These are phyloP conservation scores for Omphalea diandra DNA, from an alignment of 441 rosid species.

Conservation along the genomic window DNA sequence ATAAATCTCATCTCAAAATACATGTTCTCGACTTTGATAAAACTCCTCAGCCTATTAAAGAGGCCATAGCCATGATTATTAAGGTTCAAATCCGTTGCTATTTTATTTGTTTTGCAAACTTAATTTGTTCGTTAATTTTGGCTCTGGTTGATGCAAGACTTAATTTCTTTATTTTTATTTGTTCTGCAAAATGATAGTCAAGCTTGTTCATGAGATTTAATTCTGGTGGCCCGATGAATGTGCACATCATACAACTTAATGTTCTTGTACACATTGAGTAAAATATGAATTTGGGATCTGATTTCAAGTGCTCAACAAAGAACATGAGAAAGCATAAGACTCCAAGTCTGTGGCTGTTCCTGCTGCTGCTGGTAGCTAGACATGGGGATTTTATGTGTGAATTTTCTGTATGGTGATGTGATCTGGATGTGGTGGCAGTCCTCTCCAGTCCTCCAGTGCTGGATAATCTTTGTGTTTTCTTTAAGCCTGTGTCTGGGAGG, in stretches of 20 bases:
- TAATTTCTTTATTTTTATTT: too few relatives aligned
- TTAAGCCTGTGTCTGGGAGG: not conserved
- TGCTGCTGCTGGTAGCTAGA: conserved; percentile 40
- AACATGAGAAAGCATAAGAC: conserved; percentile 70
- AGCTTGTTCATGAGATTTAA: too few relatives aligned
- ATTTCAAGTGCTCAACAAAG: conserved; percentile 65
- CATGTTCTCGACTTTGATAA: not conserved
- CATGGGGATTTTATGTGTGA: too few relatives aligned
- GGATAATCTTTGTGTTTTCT: not conserved
- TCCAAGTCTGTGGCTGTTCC: conserved; percentile 47
- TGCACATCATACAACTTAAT: not conserved
- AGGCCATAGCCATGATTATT: not conserved
- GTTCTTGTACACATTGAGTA: not conserved
- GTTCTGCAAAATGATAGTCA: too few relatives aligned
- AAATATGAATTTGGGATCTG: not conserved
- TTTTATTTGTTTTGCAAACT: not conserved
- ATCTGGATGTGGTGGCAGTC: not conserved
- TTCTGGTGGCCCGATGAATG: too few relatives aligned
- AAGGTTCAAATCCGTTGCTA: not conserved
- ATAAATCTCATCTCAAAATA: not conserved
- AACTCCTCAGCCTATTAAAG: not conserved
- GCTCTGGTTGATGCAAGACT: too few relatives aligned
- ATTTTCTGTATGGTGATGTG: not conserved
- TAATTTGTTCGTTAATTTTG: not conserved
- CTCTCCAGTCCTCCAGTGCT: too few relatives aligned